These are phyloP conservation scores for Sergeia podlipaevii DNA, from an alignment of 208 protist species.

Conservation along the genomic window DNA sequence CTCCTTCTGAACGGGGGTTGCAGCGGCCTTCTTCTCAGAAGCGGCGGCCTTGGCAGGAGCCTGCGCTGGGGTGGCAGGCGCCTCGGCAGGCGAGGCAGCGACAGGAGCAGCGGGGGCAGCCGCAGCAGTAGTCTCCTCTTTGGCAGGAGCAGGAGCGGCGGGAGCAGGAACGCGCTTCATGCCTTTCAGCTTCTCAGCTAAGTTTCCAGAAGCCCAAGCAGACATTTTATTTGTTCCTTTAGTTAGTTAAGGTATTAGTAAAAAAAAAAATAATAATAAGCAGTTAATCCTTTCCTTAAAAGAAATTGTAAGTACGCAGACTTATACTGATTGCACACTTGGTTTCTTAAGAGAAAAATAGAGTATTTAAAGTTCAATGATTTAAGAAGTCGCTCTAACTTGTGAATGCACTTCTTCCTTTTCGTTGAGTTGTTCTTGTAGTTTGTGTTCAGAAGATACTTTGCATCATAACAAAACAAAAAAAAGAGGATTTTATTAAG, in stretches of 20 bases:
- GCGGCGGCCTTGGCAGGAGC: not conserved
- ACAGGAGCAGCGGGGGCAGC: not conserved
- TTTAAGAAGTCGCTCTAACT: too few relatives aligned
- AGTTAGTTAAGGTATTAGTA: conserved; percentile 7
- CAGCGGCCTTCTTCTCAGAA: not conserved
- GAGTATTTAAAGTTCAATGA: too few relatives aligned
- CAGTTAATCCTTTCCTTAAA: too few relatives aligned
- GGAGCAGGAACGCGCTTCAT: conserved; percentile 17
- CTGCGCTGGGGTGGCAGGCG: conserved; percentile 5
- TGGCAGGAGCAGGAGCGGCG: not conserved
- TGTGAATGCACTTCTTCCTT: too few relatives aligned
- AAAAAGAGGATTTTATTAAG: too few relatives aligned
- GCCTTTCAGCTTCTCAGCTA: conserved; percentile 59
- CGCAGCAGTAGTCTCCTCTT: not conserved
- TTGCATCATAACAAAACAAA: too few relatives aligned
- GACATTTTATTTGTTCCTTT: conserved; percentile 40
- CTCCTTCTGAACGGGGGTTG: not conserved
- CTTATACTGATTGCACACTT: too few relatives aligned
- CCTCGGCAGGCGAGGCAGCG: conserved; percentile 11
- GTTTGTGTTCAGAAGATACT: too few relatives aligned
- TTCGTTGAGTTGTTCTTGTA: too few relatives aligned
- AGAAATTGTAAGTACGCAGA: too few relatives aligned
- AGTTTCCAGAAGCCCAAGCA: conserved; percentile 49
- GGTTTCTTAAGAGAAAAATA: conserved; percentile 5
- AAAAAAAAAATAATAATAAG: conserved; percentile 5